Evolutionary conservation across 352 stramenopile genomes (phyloP), one percentile per base, ranked within the genome.

Genomic region (Discostella stelligera): DNA sequence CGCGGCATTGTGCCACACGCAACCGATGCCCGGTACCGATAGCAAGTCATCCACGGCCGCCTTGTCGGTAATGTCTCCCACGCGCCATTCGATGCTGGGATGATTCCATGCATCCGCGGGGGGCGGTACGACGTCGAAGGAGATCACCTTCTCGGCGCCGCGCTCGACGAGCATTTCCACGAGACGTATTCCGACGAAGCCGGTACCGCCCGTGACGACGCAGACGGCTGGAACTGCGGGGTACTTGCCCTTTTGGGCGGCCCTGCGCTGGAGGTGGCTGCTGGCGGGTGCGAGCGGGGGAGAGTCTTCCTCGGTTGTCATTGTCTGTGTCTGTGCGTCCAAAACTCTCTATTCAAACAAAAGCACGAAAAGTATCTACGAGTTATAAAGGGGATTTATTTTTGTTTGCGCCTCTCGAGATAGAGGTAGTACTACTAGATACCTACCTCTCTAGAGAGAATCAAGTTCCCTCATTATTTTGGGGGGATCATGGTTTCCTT

Each of bases 111-210:
- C 72, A 62, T 90, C 81, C 11, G 53, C 70, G 18, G 78, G 79
- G 5, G 89, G 87, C 8, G 82, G 65, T 8, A 87, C 80, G 25
- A 96, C 90, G 82, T 97, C 94, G 71, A 97, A 95, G 10, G 85
- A 94, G 56, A 96, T 89, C 32, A 97, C 94, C 27, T 84, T 88
- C 50, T 83, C 71, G 1, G 91, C 91, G 48, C 93, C 93, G 14
- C 92, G 85, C 79, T 96, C 91, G 14, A 96, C 71, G 27, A 97
- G 80, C 93, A 97, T 96, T 90, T 97, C 94, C 3, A 96, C 94
- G 41, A 97, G 78, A 6, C 94, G 89, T 18, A 79, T 87, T 16
- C 94, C 94, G 21, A 95, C 93, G 65, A 97, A 93, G n/a, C 94
- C 94, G 48, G 83, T 93, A 10, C 90, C 93, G 54, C 94, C 94